Percentiles rank a stretch among this genome's conserved stretches.
Conservation (phyloP, 345 rosid species). For the Syzygium aqueum region DNA sequence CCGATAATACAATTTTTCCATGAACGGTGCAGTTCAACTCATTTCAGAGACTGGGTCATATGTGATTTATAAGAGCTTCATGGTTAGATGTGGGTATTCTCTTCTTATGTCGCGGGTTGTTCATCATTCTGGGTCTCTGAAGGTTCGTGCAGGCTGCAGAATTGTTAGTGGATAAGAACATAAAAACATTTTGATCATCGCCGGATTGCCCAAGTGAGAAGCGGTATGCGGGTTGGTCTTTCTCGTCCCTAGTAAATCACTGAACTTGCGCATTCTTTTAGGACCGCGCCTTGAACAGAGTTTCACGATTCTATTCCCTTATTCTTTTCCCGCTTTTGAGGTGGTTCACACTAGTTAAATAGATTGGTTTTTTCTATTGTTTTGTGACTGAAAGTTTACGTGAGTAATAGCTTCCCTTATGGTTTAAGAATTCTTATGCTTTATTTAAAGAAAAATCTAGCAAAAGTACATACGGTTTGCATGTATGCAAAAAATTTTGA, state of each 20-base stretch:
- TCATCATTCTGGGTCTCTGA: not conserved
- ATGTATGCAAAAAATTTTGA: not conserved
- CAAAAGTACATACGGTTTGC: not conserved
- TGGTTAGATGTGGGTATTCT: not conserved
- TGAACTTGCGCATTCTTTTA: not conserved
- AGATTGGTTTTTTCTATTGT: not conserved
- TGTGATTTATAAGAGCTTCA: not conserved
- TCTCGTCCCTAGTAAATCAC: not conserved
- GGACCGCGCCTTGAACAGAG: not conserved
- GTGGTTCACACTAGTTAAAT: not conserved
- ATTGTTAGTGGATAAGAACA: not conserved
- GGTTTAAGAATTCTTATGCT: not conserved
- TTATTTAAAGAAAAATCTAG: not conserved
- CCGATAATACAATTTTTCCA: not conserved
- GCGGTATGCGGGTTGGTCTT: not conserved
- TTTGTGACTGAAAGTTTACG: not conserved
- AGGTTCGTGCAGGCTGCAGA: not conserved
- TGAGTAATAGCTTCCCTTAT: not conserved
- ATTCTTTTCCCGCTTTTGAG: not conserved
- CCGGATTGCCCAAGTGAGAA: not conserved
- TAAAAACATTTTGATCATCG: not conserved
- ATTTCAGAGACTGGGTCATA: not conserved
- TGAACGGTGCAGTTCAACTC: not conserved
- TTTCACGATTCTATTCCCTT: not conserved
- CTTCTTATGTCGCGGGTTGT: not conserved